phyloP scores from a whole-genome alignment of 139 green algal species.

The Volvox africanus region DNA sequence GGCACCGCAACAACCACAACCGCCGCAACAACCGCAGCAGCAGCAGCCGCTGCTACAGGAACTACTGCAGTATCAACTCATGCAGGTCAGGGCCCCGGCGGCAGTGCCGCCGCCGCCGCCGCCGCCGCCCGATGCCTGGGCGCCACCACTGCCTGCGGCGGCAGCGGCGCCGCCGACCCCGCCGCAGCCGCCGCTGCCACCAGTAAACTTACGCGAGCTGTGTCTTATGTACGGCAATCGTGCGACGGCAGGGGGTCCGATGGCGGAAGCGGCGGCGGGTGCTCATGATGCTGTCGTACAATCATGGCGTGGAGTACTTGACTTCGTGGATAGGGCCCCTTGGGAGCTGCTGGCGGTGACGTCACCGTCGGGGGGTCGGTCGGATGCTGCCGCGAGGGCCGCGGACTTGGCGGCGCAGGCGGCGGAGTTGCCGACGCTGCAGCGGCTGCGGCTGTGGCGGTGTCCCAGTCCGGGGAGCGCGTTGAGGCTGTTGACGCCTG shows the following conservation, averaged over 20 bases:
- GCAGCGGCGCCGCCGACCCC: not conserved
- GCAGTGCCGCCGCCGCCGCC: not conserved
- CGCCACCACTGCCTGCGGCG: not conserved
- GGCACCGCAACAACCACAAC: not conserved
- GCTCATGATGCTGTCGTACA: not conserved
- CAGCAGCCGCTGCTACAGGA: slow-evolving; percentile 8
- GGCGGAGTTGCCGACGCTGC: slow-evolving; percentile 23
- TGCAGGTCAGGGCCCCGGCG: not conserved
- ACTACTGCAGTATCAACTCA: slow-evolving; percentile 14
- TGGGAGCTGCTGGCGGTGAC: not conserved
- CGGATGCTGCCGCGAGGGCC: not conserved
- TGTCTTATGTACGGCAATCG: slow-evolving; percentile 22
- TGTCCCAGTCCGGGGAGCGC: not conserved
- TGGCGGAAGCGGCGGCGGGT: not conserved
- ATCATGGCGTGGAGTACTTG: too few species aligned
- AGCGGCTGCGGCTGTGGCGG: slow-evolving; percentile 36
- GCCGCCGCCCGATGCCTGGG: not conserved
- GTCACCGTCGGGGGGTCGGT: not conserved
- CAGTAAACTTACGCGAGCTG: slow-evolving; percentile 30
- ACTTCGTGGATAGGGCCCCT: too few species aligned
- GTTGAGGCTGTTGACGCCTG: slow-evolving; percentile 2
- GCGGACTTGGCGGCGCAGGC: slow-evolving; percentile 4
- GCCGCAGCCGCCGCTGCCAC: too few species aligned
- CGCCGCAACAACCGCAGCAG: not conserved
- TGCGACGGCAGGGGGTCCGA: not conserved